These are phyloP conservation scores for Aureobasidium subglaciale DNA, from an alignment of 2,329 filamentous ascomycete genomes.

Conservation along the genomic window DNA sequence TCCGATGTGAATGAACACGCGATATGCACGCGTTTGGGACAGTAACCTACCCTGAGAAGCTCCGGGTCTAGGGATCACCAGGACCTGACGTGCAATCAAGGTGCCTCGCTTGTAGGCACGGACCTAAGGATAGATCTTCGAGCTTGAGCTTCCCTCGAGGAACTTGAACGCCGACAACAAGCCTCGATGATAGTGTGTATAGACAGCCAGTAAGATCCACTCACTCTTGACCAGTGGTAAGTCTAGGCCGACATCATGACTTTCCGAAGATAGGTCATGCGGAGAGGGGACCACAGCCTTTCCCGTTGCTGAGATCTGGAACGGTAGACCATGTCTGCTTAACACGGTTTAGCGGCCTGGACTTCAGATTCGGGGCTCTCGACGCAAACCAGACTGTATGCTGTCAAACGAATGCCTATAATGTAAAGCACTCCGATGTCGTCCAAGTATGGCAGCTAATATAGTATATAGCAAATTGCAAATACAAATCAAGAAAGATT, in stretches of 20 bases:
- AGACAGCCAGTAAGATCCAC: neutral
- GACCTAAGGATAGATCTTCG: neutral
- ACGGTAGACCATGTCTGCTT: neutral
- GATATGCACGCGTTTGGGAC: too few relatives aligned
- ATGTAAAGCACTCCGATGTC: neutral
- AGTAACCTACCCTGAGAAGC: neutral
- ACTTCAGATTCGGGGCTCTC: neutral
- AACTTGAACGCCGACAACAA: neutral
- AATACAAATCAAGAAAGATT: neutral
- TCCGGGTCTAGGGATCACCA: neutral
- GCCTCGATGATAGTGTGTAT: neutral
- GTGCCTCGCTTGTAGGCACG: conserved; percentile 3
- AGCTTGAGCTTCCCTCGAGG: conserved; percentile 6
- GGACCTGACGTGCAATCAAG: conserved; percentile 8
- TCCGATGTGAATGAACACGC: neutral
- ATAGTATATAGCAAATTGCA: neutral
- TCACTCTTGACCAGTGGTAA: neutral
- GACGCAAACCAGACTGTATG: neutral
- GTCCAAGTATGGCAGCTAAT: neutral
- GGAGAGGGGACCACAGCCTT: neutral
- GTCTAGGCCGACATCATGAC: neutral
- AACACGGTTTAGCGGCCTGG: neutral
- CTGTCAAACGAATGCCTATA: neutral
- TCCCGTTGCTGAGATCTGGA: neutral
- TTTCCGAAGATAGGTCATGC: neutral